Percentiles rank a stretch among this genome's conserved stretches.
phyloP scores from a whole-genome alignment of 73 alveolate species.

The Breviolum minutum region DNA sequence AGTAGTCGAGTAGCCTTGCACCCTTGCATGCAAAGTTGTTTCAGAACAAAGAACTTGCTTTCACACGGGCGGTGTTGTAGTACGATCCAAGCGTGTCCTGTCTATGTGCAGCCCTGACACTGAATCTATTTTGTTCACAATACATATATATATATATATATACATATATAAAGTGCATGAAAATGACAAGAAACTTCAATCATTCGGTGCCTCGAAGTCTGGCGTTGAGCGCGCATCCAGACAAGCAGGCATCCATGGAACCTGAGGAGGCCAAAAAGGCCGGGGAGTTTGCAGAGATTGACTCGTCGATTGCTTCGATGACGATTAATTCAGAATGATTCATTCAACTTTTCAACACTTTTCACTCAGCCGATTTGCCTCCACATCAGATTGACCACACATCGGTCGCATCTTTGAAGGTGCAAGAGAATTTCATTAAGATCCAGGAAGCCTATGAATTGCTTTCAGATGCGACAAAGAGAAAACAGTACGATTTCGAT shows the following conservation, averaged over 20 bases:
- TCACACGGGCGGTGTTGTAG: no score
- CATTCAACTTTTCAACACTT: not conserved
- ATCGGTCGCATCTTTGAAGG: constrained; percentile 71
- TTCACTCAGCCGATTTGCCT: no score
- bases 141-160: no score
- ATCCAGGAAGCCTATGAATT: constrained; percentile 99
- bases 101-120: no score
- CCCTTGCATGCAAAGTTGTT: not conserved
- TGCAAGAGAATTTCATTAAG: constrained; percentile 98
- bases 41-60: no score
- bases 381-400: not conserved
- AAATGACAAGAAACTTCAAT: not conserved
- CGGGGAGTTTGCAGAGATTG: not conserved
- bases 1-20: not conserved
- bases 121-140: no score
- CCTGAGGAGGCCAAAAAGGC: constrained; percentile 77
- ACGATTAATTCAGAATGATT: not conserved
- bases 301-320: not conserved
- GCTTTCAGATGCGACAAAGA: constrained; percentile 97
- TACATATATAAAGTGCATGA: no score
- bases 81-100: no score
- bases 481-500: constrained; percentile 97
- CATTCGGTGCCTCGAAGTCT: not conserved
- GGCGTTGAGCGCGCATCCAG: constrained; percentile 86
- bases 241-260: constrained; percentile 70